Conservation (phyloP, 768 basidiomycete species). For the Boletus huronensis region DNA sequence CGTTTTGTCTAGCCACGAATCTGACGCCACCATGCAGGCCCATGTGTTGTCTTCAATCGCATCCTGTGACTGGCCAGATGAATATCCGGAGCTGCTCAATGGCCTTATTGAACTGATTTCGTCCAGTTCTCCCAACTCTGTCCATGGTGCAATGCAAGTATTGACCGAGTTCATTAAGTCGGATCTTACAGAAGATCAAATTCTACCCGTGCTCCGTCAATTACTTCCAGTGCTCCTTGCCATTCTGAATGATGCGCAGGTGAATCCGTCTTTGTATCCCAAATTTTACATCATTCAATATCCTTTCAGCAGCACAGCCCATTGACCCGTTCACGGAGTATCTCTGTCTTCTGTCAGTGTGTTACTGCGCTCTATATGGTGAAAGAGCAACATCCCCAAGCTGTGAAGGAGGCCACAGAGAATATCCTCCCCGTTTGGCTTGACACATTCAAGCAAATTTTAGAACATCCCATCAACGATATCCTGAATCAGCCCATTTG, state of each 20-base stretch:
- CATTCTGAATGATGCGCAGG: slow-evolving; percentile 76
- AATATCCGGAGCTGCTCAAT: slow-evolving; percentile 85
- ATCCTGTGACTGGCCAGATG: slow-evolving; percentile 93
- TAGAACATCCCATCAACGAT: slow-evolving; percentile 63
- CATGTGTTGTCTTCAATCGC: slow-evolving; percentile 86
- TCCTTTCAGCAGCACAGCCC: slow-evolving; percentile 59
- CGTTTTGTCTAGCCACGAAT: not conserved
- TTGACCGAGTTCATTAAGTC: slow-evolving; percentile 92
- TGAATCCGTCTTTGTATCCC: slow-evolving; percentile 27
- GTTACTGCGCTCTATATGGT: slow-evolving; percentile 90
- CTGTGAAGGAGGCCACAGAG: slow-evolving; percentile 78
- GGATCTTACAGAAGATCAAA: slow-evolving; percentile 92
- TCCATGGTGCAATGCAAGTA: slow-evolving; percentile 96
- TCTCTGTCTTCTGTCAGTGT: slow-evolving; percentile 89
- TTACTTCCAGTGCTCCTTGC: slow-evolving; percentile 80
- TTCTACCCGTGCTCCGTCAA: slow-evolving; percentile 85
- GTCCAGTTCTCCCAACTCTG: slow-evolving; percentile 64
- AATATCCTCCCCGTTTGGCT: slow-evolving; percentile 88
- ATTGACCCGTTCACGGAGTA: slow-evolving; percentile 77
- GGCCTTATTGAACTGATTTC: slow-evolving; percentile 75
- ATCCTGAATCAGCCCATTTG: slow-evolving; percentile 58
- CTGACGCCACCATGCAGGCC: slow-evolving; percentile 50
- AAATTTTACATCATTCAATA: not conserved
- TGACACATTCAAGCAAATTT: slow-evolving; percentile 79
- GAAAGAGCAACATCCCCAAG: slow-evolving; percentile 85